A percentile compares a stretch with the other conserved stretches of the same genome.
These are phyloP conservation scores for Mytilinidion resinicola DNA, from an alignment of 495 filamentous ascomycete species.

Conservation along the genomic window DNA sequence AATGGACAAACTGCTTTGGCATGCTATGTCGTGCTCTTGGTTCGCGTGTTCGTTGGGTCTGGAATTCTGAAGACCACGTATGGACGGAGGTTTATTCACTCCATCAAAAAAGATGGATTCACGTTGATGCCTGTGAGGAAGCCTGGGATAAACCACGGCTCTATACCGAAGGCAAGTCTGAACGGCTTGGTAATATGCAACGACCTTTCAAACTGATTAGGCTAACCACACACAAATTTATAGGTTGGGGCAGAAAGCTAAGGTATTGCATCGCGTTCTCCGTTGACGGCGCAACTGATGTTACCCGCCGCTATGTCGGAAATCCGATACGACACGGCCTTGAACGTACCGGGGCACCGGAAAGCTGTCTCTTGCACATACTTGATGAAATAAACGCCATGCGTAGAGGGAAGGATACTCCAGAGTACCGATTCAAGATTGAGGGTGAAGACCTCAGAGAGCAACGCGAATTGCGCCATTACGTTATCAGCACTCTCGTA, in stretches of 20 bases:
- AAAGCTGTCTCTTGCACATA: slow-evolving; percentile 80
- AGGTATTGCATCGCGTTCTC: slow-evolving; percentile 94
- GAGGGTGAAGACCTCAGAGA: slow-evolving; percentile 82
- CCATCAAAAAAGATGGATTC: slow-evolving; percentile 86
- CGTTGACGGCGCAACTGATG: slow-evolving; percentile 84
- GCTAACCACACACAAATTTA: too few species aligned
- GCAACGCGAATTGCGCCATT: slow-evolving; percentile 70
- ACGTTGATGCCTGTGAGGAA: slow-evolving; percentile 91
- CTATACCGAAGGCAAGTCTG: slow-evolving; percentile 67
- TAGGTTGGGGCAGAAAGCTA: slow-evolving; percentile 83
- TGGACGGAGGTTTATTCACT: slow-evolving; percentile 96
- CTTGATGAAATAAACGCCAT: slow-evolving; percentile 77
- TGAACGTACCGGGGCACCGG: slow-evolving; percentile 64
- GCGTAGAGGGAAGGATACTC: slow-evolving; percentile 65
- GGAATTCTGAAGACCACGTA: slow-evolving; percentile 92
- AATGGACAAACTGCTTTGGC: slow-evolving; percentile 96
- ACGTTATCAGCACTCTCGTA: slow-evolving; percentile 46
- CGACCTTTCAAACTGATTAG: too few species aligned
- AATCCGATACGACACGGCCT: slow-evolving; percentile 60
- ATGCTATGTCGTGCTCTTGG: slow-evolving; percentile 93
- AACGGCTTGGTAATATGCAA: background rate
- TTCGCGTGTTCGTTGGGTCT: slow-evolving; percentile 87
- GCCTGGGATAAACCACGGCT: slow-evolving; percentile 88
- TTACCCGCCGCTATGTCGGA: slow-evolving; percentile 88
- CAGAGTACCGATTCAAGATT: slow-evolving; percentile 67